phyloP scores from a whole-genome alignment of 305 asterid species.

The Plantago coronopus region DNA sequence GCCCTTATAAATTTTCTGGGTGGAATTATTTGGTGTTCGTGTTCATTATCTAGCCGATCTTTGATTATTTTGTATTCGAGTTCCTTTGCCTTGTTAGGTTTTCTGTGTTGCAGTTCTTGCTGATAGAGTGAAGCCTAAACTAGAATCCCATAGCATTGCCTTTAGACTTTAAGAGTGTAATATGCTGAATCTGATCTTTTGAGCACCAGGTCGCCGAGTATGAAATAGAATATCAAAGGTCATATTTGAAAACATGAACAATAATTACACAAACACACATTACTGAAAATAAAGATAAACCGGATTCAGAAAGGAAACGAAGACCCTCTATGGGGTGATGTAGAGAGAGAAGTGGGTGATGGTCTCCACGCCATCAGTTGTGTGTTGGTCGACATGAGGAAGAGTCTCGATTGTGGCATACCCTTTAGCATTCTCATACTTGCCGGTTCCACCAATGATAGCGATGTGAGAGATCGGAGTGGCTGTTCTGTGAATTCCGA shows the following conservation, averaged over 20 bases:
- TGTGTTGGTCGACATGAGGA: conserved; percentile 72
- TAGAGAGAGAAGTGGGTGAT: conserved; percentile 76
- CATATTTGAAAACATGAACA: neutral
- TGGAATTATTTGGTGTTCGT: neutral
- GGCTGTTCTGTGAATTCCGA: conserved; percentile 81
- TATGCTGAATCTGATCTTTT: neutral
- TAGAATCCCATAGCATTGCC: neutral
- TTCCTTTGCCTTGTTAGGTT: too few relatives aligned
- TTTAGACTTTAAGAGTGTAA: neutral
- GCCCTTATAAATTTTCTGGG: too few relatives aligned
- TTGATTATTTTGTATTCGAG: too few relatives aligned
- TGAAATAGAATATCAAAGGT: neutral
- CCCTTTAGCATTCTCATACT: conserved; percentile 63
- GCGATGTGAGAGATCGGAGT: conserved; percentile 68
- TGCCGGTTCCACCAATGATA: conserved; percentile 74
- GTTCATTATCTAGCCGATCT: too few relatives aligned
- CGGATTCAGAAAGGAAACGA: neutral
- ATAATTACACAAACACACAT: conserved; percentile 12
- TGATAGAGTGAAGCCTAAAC: neutral
- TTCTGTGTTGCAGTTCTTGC: neutral
- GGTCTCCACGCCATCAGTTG: conserved; percentile 79
- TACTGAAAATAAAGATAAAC: neutral
- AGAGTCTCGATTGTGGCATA: conserved; percentile 75
- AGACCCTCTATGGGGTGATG: conserved; percentile 40
- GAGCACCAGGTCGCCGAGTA: neutral